Percentiles rank a stretch among this genome's conserved stretches.
Conservation (phyloP, 257 asterid genomes). For the Parsonsia alboflavescens region DNA sequence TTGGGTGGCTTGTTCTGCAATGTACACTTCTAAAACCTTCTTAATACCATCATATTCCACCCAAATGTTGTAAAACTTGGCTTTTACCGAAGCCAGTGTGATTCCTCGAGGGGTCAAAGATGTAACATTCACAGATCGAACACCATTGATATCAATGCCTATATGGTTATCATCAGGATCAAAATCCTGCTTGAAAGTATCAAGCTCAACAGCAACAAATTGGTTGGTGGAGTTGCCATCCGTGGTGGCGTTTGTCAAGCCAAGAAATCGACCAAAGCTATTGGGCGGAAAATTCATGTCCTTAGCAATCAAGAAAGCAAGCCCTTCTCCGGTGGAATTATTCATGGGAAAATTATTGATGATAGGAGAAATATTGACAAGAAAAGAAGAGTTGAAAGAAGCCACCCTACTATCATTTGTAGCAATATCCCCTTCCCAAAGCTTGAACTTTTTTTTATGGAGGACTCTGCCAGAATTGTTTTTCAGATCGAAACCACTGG, state of each 20-base stretch:
- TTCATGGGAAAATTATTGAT: too few species aligned
- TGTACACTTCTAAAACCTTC: conserved; percentile 30
- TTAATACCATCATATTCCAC: conserved; percentile 52
- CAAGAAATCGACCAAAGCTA: conserved; percentile 70
- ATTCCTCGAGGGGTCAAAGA: conserved; percentile 38
- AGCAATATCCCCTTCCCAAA: conserved; percentile 41
- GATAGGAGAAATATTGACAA: conserved; percentile 51
- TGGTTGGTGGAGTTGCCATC: conserved; percentile 43
- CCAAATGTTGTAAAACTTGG: conserved; percentile 64
- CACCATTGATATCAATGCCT: conserved; percentile 54
- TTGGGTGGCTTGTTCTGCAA: conserved; percentile 15
- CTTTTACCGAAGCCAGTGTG: conserved; percentile 41
- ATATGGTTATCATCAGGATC: conserved; percentile 80
- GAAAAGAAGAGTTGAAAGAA: conserved; percentile 61
- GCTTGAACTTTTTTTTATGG: conserved; percentile 33
- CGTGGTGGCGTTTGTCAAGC: conserved; percentile 56
- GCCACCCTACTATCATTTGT: conserved; percentile 24
- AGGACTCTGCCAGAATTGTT: conserved; percentile 52
- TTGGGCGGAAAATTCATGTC: conserved; percentile 29
- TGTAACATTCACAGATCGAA: conserved; percentile 32
- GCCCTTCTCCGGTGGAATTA: conserved; percentile 54
- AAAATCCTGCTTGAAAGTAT: conserved; percentile 60
- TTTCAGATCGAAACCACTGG: conserved; percentile 2
- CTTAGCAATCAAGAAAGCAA: conserved; percentile 63
- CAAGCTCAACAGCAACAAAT: conserved; percentile 76